Base-by-base conservation (phyloP, 106 monocot species). In the Agapanthus africanus region DNA sequence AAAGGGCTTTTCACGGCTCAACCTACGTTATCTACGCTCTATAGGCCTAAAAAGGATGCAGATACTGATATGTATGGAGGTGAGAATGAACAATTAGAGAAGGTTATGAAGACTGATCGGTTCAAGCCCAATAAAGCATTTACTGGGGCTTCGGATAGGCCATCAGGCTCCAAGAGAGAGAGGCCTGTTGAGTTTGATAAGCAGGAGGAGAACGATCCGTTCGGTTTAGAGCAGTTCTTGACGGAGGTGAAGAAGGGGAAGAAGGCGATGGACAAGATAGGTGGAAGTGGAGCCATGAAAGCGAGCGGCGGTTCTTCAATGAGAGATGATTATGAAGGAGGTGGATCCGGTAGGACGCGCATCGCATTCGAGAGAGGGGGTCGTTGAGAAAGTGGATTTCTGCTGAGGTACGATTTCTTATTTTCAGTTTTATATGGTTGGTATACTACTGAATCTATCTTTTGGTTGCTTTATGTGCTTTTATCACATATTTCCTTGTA, bases 191-290 rank as follows among this genome's bases (percentile, higher is more conserved):
- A 99, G 72, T 99, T 99, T 85, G 89, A 88, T 35, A 87, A 93
- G 71, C 84, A 80, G 49, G 99, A 93, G 70, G 99, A 99, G 73
- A 90, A 78, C 32, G 93, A 93, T 81, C 99, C 92, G 0, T 92
- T 99, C 19, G 99, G 93, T 31, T 66, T 99, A 62, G 92, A 99
- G 59, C 83, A 90, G 83, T 99, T 99, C 79, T 87, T 99, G 83
- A 99, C 92, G 1, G 99, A 99, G 62, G 99, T 99, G 63, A 93
- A 93, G 92, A 92, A 82, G 47, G 99, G 92, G 10, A 99, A 99
- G 78, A 99, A 99, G 68, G 87, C 89, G 6, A 85, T 99, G 77
- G 89, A 99, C 70, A 90, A 99, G 79, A 87, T 93, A 71, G 93
- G 99, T 38, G 79, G 99, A 39, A 86, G 99, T 68, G 99, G 99